Evolutionary conservation across 176 grass and related monocot species (phyloP).

Genomic region (Ampelocalamus luodianensis): DNA sequence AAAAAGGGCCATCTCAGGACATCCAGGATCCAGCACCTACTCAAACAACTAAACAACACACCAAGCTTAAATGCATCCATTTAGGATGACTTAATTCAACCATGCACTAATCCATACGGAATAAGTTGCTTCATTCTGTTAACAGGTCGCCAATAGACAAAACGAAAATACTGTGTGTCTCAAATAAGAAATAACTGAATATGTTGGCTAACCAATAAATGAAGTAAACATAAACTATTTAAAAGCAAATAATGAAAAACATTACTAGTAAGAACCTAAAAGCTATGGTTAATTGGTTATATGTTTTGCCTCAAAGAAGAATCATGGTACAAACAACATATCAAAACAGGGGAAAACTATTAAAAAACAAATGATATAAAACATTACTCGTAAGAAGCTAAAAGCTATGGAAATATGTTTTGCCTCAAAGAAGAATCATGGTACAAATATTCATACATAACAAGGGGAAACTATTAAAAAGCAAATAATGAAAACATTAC

Average conservation of each 20-base stretch:
- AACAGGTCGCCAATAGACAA: too few species aligned
- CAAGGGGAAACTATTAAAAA: background rate
- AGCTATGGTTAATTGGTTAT: background rate
- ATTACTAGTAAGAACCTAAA: background rate
- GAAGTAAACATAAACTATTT: background rate
- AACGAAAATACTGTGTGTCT: background rate
- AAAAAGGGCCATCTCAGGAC: background rate
- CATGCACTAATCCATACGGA: background rate
- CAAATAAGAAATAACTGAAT: background rate
- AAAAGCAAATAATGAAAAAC: background rate
- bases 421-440: background rate
- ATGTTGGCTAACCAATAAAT: background rate
- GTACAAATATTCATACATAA: background rate
- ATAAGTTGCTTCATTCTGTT: constrained; percentile 13
- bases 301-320: background rate
- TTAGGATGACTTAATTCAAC: background rate
- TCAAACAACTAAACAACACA: constrained; percentile 19
- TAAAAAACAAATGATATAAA: background rate
- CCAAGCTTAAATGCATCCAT: background rate
- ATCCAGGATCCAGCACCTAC: background rate
- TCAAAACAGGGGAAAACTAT: background rate
- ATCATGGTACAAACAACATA: background rate
- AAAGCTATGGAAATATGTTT: background rate
- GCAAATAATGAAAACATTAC: background rate
- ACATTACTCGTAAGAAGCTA: background rate